Evolutionary conservation across 768 basidiomycete genomes (phyloP), one percentile per base, ranked within the genome.

Genomic region (Boletus tomentosulus): DNA sequence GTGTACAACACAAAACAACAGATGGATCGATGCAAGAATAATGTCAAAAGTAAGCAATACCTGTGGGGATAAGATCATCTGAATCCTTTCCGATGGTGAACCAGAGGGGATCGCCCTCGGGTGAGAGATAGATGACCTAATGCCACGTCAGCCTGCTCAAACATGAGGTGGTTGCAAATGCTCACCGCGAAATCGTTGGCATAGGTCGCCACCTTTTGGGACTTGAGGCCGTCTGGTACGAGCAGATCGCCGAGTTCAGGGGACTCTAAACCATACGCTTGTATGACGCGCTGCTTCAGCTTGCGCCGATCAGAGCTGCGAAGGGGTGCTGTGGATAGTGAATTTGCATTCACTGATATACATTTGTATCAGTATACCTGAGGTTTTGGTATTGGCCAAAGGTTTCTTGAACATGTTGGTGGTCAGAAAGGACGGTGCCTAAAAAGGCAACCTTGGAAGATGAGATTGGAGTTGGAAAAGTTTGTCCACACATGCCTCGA

Each of bases 341-440:
- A 13, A 47, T 49, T 24, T 46, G 44, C 33, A 38, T 38, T 2
- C 12, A 10, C 41, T 19, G 10, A n/a, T n/a, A 19, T 8, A 47
- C 8, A n/a, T 25, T 5, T 28, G 1, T 3, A n/a, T n/a, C 5
- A 15, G 12, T 31, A 46, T 54, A 75, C 78, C 79, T 35, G 84
- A 86, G 1, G 87, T 89, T 66, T 91, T 91, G 50, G 83, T 62
- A 54, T 80, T 81, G 47, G 78, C 75, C 7, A 85, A 66, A 10
- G 87, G 82, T 70, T 89, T 91, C 67, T 91, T 90, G 79, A 91
- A 91, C 88, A 89, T 89, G 58, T 52, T 48, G 50, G 16, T 34
- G 24, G 28, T 49, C 12, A 25, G 16, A 51, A 30, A 12, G 37
- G 41, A 28, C 11, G 4, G 1, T 11, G 3, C 61, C 57, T 7